Evolutionary conservation across 2,329 filamentous ascomycete genomes (phyloP), one percentile per base, ranked within the genome.

Genomic region (Aspergillus proliferans): DNA sequence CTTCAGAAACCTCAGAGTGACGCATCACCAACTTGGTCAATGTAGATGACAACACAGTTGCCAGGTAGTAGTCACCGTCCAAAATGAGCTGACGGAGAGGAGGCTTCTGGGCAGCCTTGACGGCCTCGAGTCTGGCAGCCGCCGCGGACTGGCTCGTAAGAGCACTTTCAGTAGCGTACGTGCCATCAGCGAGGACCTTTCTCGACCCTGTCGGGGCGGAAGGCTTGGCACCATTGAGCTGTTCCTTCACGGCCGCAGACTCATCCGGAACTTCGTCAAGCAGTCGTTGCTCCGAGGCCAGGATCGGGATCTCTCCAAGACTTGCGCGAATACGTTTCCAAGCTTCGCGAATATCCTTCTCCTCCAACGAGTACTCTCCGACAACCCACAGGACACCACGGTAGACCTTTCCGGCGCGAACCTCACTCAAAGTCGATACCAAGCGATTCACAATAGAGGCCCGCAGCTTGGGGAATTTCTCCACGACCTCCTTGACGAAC

Each of bases 11-110:
- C 66, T 97, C 91, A 2, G 89, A 87, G 68, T 97, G 90, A 47
- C 93, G 87, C 90, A 98, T 95, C 45, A 98, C 93, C 47, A 98
- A 80, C 74, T 98, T 98, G 14, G 93, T 95, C 50, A 98, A 80
- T 1, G 92, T 96, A 6, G 91, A 93, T 1, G 92, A 92, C n/a
- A 98, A 81, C 6, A 97, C 93, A 1, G 93, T 89, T 3, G 91
- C 88, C 40, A 98, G 79, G 68, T 95, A 98, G 74, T 95, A 98
- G 71, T 98, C 93, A 49, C 93, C 93, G 59, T 98, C 93, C 33
- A 98, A 82, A 51, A 98, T 95, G 48, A 96, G 84, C 66, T 96
- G 91, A 57, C 93, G 83, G 60, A 98, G 80, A 26, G 93, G 93
- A 5, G 93, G 93, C 72, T 98, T 98, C 69, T 94, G 88, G 3